phyloP scores from a whole-genome alignment of 2,329 filamentous ascomycete species.

The Eutypa lata region DNA sequence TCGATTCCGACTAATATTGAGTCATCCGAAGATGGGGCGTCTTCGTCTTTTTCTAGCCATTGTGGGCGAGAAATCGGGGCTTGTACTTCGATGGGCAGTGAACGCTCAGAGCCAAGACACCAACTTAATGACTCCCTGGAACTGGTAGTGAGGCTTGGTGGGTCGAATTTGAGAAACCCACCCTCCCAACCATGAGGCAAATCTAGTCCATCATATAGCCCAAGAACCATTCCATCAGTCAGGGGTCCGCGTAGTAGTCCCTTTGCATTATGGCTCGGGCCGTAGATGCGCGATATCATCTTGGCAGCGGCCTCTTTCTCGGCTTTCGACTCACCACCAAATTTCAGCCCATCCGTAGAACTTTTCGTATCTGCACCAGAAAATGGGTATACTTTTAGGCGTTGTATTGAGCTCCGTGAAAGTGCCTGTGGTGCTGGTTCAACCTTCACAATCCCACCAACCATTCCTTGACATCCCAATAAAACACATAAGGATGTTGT shows the following conservation, averaged over 20 bases:
- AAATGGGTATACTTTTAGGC: constrained; percentile 81
- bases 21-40: constrained; percentile 53
- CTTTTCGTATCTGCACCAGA: constrained; percentile 51
- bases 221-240: constrained; percentile 83
- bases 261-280: constrained; percentile 46
- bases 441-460: constrained; percentile 83
- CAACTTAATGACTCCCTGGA: constrained; percentile 56
- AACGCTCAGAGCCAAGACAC: constrained; percentile 75
- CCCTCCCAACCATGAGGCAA: constrained; percentile 70
- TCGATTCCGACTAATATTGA: constrained; percentile 83
- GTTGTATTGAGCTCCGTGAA: constrained; percentile 60
- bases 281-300: constrained; percentile 70
- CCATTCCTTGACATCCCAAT: constrained; percentile 67
- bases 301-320: constrained; percentile 76
- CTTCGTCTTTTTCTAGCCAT: constrained; percentile 48
- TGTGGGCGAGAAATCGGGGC: constrained; percentile 65
- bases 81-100: constrained; percentile 72
- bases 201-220: constrained; percentile 50
- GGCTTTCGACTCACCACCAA: constrained; percentile 82
- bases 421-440: constrained; percentile 75
- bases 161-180: constrained; percentile 77
- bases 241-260: constrained; percentile 78
- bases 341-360: constrained; percentile 68
- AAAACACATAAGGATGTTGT: constrained; percentile 74
- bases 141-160: constrained; percentile 35